Base-by-base conservation (phyloP, 768 basidiomycete genomes). In the Tylopilus sp. region DNA sequence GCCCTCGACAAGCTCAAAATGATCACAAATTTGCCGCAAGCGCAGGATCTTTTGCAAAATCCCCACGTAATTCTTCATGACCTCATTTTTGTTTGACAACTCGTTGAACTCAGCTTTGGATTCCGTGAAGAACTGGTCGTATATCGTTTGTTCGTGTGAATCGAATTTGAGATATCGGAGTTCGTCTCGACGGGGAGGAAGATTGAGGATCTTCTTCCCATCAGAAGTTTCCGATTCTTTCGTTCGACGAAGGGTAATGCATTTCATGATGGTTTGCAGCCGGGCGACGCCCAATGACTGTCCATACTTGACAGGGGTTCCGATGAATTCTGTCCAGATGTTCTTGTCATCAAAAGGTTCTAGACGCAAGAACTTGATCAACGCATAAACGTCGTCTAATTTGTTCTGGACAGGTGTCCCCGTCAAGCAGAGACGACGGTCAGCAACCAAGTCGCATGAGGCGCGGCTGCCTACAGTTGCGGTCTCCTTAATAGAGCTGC, bases 391-490 rank as follows among this genome's bases (percentile, higher is more conserved):
- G 65, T 99, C 97, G 71, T 98, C 97, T 47, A 98, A 81, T 70
- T 95, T 97, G 77, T 99, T 99, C 73, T 99, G 97, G 33, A 99
- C 93, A 1, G 97, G 97, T 8, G 97, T 99, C 50, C 97, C 97
- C n/a, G 95, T 95, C 36, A 99, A 75, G 68, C 92, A 95, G 39
- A 98, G 75, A 15, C 97, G 85, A 47, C 97, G 85, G 64, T 98
- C 91, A 15, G 97, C 92, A 69, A 88, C 80, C 44, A 99, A 79
- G 67, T 97, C 94, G 69, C 97, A 98, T 12, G 89, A 94, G 7
- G 97, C 97, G 50, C 91, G 85, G 56, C 94, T 93, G 40, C 88
- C 95, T 39, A 98, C 91, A 1, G 97, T 99, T 21, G 82, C 79
- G 6, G 91, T 87, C 70, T 98, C 95, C 70, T 99, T 99, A 73